Evolutionary conservation across 164 flowering plant species (phyloP), one percentile per base, ranked within the genome.

Genomic region (Dillenia turbinata): DNA sequence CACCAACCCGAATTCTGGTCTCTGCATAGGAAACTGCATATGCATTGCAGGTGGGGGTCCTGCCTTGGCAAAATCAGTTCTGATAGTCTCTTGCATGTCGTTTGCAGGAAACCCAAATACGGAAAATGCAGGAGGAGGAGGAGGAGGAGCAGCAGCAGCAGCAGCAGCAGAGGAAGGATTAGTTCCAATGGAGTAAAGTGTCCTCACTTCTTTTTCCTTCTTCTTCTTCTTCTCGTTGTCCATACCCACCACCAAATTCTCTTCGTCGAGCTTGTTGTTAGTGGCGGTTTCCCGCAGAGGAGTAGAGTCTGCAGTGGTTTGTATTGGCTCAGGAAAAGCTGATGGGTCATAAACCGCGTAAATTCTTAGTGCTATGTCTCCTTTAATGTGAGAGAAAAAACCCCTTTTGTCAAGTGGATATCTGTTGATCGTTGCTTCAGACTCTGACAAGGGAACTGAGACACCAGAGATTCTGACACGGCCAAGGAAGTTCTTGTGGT

Each of bases 341-440:
- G 69, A 26, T 43, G 54, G 48, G 15, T 77, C 86, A 9, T 58
- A 60, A 13, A 66, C 47, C 0, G 64, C 66, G 48, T 81, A 84
- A 4, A 84, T 59, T 60, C 64, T 78, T 2, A 93, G 75, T 0
- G 85, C 84, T 0, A 93, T 81, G 45, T 93, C 97, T 0, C 98
- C 98, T 33, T 78, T 80, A 17, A 88, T 83, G 58, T 85, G 69
- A 6, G 97, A 90, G 53, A 93, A 93, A 9, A 87, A 62, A 45
- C 96, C 89, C 0, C 98, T 77, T 61, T 93, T 90, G 53, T 93
- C 94, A 12, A 93, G 92, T 0, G 98, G 97, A 80, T 84, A 90
- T 0, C 92, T 69, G 40, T 86, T 83, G 54, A 79, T 65, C 0
- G 55, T 9, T 12, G 92, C 82, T 14, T 83, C 85, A 1, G 81